phyloP scores from a whole-genome alignment of 352 stramenopile species.

The Pythium sukuiense region DNA sequence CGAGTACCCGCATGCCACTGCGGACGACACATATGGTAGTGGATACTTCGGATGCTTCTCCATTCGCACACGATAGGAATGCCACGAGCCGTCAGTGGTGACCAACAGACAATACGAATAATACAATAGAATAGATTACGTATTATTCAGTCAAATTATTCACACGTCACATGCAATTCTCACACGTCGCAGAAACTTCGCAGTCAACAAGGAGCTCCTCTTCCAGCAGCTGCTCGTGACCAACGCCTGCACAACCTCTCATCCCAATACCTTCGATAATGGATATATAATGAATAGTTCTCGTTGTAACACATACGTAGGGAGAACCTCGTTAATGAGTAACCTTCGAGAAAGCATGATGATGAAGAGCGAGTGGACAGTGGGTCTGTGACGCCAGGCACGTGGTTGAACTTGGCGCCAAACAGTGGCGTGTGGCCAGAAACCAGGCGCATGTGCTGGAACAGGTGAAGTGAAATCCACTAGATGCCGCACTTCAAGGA shows the following conservation, averaged over 20 bases:
- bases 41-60: not conserved
- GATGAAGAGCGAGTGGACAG: not conserved
- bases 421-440: not conserved
- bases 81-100: not conserved
- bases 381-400: not conserved
- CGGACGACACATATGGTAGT: not conserved
- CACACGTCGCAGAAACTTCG: not conserved
- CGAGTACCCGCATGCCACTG: not conserved
- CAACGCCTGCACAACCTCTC: not conserved
- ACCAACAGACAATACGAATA: not conserved
- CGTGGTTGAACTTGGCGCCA: not conserved
- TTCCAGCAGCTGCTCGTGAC: not conserved
- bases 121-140: not conserved
- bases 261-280: not conserved
- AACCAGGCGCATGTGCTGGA: not conserved
- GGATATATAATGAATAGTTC: too few relatives aligned
- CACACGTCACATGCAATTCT: too few relatives aligned
- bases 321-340: not conserved
- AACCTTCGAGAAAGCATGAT: not conserved
- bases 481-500: not conserved
- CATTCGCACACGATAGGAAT: not conserved
- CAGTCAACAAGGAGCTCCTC: not conserved
- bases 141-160: not conserved
- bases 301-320: too few relatives aligned
- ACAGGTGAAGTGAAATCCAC: not conserved